Evolutionary conservation across 768 basidiomycete species (phyloP), one percentile per base, ranked within the genome.

Genomic region (Suillus variegatus): DNA sequence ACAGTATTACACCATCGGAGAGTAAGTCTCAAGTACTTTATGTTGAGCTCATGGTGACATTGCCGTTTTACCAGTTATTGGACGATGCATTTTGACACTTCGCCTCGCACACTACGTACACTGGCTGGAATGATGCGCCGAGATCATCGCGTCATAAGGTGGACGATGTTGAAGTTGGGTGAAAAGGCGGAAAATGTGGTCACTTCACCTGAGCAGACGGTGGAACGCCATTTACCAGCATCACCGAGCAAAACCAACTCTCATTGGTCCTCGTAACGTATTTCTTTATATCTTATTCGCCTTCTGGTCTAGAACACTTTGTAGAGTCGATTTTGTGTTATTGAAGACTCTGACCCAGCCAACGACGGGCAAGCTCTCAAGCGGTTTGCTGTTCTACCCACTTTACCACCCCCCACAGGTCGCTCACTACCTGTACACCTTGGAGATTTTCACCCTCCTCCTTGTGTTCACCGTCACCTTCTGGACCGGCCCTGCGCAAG

Each of bases 31-130:
- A 1, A 6, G 6, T 62, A n/a, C 40, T 54, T 12, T 47, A 7
- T 35, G 12, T 20, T 38, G 8, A 61, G 18, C 49, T 28, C 40
- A 0, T 57, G 32, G n/a, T 66, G 68, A 32, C 75, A 64, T 47
- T 7, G 6, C 43, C 22, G 16, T 18, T 61, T 28, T 40, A 3
- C 56, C 70, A 96, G 94, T 70, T 95, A 95, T 75, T 96, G 93
- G 93, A 89, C 91, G 5, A 85, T 97, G 81, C 86, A 93, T 73
- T 97, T 95, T 75, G 95, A 97, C 80, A 86, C 92, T 4, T 90
- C 91, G 10, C 94, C 94, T 13, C 81, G 81, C 46, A 88, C 86
- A 0, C 80, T 96, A 58, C 79, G 81, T 7, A 80, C 84, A 1
- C 80, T 97, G n/a, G 87, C 88, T 69, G 77, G 80, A 10, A 81